Conservation (phyloP, 2,329 filamentous ascomycete species). For the Massarina eburnea region DNA sequence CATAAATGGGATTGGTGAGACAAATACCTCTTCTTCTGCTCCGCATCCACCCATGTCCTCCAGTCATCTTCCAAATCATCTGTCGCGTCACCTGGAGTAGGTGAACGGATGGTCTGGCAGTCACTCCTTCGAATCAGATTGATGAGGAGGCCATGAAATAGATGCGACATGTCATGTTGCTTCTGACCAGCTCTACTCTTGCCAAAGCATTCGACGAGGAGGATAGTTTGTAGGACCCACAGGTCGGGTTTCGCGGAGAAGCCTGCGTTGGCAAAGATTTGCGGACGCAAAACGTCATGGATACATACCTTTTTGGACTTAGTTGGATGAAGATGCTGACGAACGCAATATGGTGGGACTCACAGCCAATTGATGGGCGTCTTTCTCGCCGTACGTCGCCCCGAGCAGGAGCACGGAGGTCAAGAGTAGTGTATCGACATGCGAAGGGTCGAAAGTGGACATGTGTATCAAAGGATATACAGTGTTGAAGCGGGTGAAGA, state of each 20-base stretch:
- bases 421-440: constrained; percentile 56
- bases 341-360: constrained; percentile 8
- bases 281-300: constrained; percentile 61
- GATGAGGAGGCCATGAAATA: constrained; percentile 60
- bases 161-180: constrained; percentile 64
- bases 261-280: constrained; percentile 59
- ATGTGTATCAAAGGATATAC: constrained; percentile 62
- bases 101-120: constrained; percentile 51
- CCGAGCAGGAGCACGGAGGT: constrained; percentile 61
- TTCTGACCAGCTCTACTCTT: constrained; percentile 64
- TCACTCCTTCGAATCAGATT: constrained; percentile 58
- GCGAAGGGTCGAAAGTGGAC: constrained; percentile 57
- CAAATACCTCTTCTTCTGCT: constrained; percentile 59
- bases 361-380: constrained; percentile 60
- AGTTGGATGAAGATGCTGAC: background rate
- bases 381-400: constrained; percentile 62
- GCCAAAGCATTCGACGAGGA: constrained; percentile 66
- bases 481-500: constrained; percentile 63
- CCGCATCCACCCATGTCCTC: constrained; percentile 56
- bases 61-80: constrained; percentile 52
- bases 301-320: constrained; percentile 52
- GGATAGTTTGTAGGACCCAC: constrained; percentile 63
- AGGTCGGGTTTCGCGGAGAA: constrained; percentile 62
- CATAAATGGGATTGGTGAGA: no score
- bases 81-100: constrained; percentile 35